These are phyloP conservation scores for Cyberlindnera sargentensis DNA, from an alignment of 805 yeast species.

Conservation along the genomic window DNA sequence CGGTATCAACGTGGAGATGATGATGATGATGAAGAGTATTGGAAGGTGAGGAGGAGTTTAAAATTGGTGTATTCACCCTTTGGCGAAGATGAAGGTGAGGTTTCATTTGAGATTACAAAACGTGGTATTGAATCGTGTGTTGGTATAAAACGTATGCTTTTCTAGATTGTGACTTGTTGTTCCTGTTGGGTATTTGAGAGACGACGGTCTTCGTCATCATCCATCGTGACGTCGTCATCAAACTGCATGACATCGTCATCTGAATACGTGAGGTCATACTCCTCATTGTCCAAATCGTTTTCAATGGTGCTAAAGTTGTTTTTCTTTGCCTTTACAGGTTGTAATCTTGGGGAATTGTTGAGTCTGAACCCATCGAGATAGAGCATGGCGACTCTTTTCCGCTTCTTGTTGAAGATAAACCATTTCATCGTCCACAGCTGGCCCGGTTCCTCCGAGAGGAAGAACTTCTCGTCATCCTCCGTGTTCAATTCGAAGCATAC, in stretches of 20 bases:
- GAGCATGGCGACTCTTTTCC: constrained; percentile 85
- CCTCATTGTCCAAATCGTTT: constrained; percentile 32
- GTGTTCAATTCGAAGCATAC: constrained; percentile 56
- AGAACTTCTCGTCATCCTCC: constrained; percentile 22
- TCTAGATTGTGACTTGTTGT: background rate
- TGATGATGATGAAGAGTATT: constrained; percentile 12
- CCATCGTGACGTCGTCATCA: constrained; percentile 22
- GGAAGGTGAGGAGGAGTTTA: constrained; percentile 27
- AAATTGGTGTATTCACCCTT: constrained; percentile 35
- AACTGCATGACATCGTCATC: constrained; percentile 18
- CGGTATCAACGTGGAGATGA: constrained; percentile 28
- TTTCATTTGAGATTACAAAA: constrained; percentile 22
- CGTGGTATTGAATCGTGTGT: constrained; percentile 9
- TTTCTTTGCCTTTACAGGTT: constrained; percentile 19
- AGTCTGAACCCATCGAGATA: constrained; percentile 54
- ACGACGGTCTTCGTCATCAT: background rate
- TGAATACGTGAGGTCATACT: constrained; percentile 37
- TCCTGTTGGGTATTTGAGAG: background rate
- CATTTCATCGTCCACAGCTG: constrained; percentile 57
- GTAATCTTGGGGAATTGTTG: constrained; percentile 31
- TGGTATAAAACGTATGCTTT: background rate
- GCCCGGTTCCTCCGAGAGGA: constrained; percentile 20
- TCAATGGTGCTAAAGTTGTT: constrained; percentile 29
- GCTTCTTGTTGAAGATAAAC: constrained; percentile 86
- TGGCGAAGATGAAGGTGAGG: constrained; percentile 5